These are phyloP conservation scores for Ulota crispa DNA, from an alignment of 225 moss, liverwort and hornwort genomes.

Conservation along the genomic window DNA sequence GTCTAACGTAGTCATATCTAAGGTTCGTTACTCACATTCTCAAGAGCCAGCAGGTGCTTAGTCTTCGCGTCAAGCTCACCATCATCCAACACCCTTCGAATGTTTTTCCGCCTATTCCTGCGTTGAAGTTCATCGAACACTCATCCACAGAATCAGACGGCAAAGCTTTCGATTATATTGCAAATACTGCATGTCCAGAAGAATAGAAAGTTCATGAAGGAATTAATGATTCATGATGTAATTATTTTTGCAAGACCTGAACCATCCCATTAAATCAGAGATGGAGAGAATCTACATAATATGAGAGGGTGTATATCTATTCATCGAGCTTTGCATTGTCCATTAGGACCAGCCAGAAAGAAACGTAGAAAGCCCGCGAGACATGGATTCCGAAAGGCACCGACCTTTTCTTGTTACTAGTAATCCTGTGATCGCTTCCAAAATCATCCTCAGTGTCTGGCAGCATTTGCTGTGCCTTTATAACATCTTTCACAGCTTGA, in stretches of 20 bases:
- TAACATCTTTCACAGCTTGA: constrained; percentile 51
- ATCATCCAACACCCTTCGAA: constrained; percentile 78
- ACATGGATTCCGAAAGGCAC: constrained; percentile 1
- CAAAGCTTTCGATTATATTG: constrained; percentile 12
- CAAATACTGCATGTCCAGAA: constrained; percentile 10
- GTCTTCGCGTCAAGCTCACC: constrained; percentile 82
- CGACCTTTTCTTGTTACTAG: constrained; percentile 44
- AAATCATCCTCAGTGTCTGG: constrained; percentile 46
- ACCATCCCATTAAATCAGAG: constrained; percentile 11
- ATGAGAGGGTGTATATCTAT: constrained; percentile 15
- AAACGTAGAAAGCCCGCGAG: constrained; percentile 5
- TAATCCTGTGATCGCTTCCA: constrained; percentile 33
- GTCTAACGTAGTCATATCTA: not conserved
- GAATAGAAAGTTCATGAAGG: not conserved
- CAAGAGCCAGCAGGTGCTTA: constrained; percentile 61
- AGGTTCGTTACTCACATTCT: constrained; percentile 58
- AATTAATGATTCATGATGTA: not conserved
- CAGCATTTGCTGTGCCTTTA: constrained; percentile 23
- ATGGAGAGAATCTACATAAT: not conserved
- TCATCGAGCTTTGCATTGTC: constrained; percentile 19
- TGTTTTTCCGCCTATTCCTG: constrained; percentile 78
- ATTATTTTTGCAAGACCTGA: constrained; percentile 11
- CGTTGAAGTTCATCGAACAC: constrained; percentile 23
- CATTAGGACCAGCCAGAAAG: not conserved
- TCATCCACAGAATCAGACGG: constrained; percentile 24